Evolutionary conservation across 805 yeast genomes (phyloP).

Genomic region (Yarrowia bubula): DNA sequence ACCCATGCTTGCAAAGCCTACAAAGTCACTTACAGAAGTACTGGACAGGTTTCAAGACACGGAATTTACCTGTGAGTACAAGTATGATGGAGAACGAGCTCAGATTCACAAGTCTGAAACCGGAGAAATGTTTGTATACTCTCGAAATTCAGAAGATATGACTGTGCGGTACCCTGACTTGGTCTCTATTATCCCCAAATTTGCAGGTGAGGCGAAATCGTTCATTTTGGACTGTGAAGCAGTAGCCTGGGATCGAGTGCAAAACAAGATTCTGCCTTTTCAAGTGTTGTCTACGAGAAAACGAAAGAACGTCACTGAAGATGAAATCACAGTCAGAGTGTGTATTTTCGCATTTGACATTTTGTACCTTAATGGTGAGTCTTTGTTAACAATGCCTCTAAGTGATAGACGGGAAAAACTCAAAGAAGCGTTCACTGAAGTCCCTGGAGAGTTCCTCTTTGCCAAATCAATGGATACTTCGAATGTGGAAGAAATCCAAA

Average conservation of each 20-base stretch:
- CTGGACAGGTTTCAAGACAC: slow-evolving; percentile 83
- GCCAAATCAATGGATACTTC: slow-evolving; percentile 74
- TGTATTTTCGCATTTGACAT: slow-evolving; percentile 92
- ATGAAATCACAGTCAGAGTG: slow-evolving; percentile 85
- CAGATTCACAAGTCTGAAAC: slow-evolving; percentile 80
- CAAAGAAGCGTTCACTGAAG: slow-evolving; percentile 53
- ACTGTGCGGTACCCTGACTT: slow-evolving; percentile 93
- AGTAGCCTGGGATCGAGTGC: slow-evolving; percentile 89
- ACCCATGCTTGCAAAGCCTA: slow-evolving; percentile 98
- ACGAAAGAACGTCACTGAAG: slow-evolving; percentile 84
- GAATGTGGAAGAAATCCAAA: slow-evolving; percentile 70
- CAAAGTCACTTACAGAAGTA: slow-evolving; percentile 89
- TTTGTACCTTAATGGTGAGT: slow-evolving; percentile 67
- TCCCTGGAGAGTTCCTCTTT: slow-evolving; percentile 75
- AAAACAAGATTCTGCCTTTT: slow-evolving; percentile 82
- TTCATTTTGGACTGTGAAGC: slow-evolving; percentile 94
- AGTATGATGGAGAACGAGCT: slow-evolving; percentile 97
- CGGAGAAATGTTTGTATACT: slow-evolving; percentile 66
- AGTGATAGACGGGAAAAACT: slow-evolving; percentile 66
- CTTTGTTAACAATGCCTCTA: slow-evolving; percentile 65
- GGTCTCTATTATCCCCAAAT: slow-evolving; percentile 59
- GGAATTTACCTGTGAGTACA: slow-evolving; percentile 91
- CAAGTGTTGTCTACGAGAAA: slow-evolving; percentile 91
- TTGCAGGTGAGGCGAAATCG: slow-evolving; percentile 44
- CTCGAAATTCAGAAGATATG: slow-evolving; percentile 97